These are phyloP conservation scores for Tuber borchii DNA, from an alignment of 495 filamentous ascomycete species.

Conservation along the genomic window DNA sequence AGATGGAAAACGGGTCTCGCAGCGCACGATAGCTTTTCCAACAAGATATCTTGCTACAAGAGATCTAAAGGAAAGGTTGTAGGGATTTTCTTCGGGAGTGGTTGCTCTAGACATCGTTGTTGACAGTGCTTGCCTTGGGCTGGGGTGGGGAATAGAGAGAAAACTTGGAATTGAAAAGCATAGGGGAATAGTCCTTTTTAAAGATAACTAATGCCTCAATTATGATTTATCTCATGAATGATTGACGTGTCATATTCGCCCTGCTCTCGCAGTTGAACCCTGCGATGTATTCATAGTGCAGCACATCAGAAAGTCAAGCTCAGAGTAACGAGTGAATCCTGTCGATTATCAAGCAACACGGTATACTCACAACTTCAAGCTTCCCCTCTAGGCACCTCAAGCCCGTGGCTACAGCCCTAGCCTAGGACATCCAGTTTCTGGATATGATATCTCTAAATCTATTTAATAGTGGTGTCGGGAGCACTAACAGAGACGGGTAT, in stretches of 20 bases:
- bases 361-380: background rate
- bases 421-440: background rate
- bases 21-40: background rate
- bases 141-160: background rate
- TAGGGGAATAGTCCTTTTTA: background rate
- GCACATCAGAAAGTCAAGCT: background rate
- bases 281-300: background rate
- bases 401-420: background rate
- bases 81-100: background rate
- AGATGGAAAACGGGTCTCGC: background rate
- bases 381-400: background rate
- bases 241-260: background rate
- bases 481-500: background rate
- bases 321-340: background rate
- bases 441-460: background rate
- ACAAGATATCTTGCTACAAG: background rate
- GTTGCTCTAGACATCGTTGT: background rate
- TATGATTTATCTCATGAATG: background rate
- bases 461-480: background rate
- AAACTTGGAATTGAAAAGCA: background rate
- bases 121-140: background rate
- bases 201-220: background rate
- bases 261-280: background rate
- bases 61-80: background rate
- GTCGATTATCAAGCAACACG: background rate